Evolutionary conservation across 1,284 basidiomycete genomes (phyloP).

Genomic region (Leccinum fuscescens): DNA sequence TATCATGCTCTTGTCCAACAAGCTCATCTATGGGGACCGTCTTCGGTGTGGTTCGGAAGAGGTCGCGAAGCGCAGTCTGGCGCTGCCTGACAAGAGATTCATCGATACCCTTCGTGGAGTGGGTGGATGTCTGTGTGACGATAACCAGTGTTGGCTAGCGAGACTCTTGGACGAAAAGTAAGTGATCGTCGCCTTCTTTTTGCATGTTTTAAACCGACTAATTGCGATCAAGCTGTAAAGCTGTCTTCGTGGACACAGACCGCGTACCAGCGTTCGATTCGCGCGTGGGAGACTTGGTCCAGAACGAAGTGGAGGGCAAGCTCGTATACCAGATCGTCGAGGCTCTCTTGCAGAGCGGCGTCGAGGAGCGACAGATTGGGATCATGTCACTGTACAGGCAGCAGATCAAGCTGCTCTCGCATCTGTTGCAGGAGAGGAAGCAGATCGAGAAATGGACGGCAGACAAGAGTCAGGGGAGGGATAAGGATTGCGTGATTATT

Average conservation of each 20-base stretch:
- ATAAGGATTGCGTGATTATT: constrained; percentile 94
- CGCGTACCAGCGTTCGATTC: constrained; percentile 73
- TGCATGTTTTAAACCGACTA: neutral
- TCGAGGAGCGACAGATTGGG: constrained; percentile 73
- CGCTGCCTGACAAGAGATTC: constrained; percentile 48
- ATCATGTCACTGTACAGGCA: constrained; percentile 92
- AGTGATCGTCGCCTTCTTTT: constrained; percentile 16
- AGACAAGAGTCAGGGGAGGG: constrained; percentile 92
- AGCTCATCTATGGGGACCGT: constrained; percentile 80
- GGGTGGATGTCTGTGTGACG: constrained; percentile 30
- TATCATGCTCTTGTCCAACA: constrained; percentile 93
- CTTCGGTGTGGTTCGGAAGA: constrained; percentile 76
- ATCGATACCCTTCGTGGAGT: constrained; percentile 41
- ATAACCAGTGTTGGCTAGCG: constrained; percentile 67
- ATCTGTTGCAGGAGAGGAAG: constrained; percentile 50
- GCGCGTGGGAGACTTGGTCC: constrained; percentile 82
- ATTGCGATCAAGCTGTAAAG: constrained; percentile 60
- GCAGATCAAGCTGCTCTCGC: constrained; percentile 83
- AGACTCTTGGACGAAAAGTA: constrained; percentile 65
- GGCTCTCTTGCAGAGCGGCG: constrained; percentile 64
- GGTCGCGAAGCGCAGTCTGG: constrained; percentile 63
- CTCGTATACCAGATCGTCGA: constrained; percentile 64
- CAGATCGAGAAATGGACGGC: constrained; percentile 90
- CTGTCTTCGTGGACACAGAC: constrained; percentile 94
- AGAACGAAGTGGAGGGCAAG: constrained; percentile 81